phyloP scores from a whole-genome alignment of 2,329 filamentous ascomycete species.

The Septoria linicola region DNA sequence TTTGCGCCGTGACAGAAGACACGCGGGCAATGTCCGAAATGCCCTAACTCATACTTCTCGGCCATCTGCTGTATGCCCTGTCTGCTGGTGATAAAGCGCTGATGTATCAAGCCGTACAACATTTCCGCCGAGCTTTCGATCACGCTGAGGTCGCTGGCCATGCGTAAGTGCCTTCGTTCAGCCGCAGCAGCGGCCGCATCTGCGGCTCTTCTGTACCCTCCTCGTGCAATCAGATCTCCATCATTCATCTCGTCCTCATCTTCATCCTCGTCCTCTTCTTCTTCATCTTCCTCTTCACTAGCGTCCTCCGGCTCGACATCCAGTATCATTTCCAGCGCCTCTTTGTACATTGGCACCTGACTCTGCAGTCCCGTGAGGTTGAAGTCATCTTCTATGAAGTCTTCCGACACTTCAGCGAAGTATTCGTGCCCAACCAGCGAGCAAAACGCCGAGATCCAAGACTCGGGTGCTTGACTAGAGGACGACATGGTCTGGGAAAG shows the following conservation, averaged over 20 bases:
- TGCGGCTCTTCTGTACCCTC: constrained; percentile 33
- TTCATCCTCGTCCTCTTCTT: constrained; percentile 52
- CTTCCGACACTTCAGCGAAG: constrained; percentile 97
- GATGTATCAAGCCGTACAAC: constrained; percentile 96
- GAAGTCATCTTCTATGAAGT: constrained; percentile 99
- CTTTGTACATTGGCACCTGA: constrained; percentile 98
- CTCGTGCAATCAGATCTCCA: constrained; percentile 49
- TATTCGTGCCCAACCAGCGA: constrained; percentile 95
- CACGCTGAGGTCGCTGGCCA: constrained; percentile 88
- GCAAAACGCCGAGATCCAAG: constrained; percentile 98
- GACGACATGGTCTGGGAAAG: constrained; percentile 51
- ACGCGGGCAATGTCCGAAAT: constrained; percentile 94
- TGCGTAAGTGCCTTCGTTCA: constrained; percentile 77
- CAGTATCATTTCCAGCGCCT: constrained; percentile 97
- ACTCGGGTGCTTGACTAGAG: constrained; percentile 66
- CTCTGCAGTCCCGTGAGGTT: constrained; percentile 93
- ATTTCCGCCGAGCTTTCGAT: constrained; percentile 98
- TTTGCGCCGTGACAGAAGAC: constrained; percentile 88
- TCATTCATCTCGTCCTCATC: constrained; percentile 55
- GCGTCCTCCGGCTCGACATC: constrained; percentile 96
- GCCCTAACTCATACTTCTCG: constrained; percentile 95
- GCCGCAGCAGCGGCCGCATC: constrained; percentile 43
- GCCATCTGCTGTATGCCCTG: constrained; percentile 98
- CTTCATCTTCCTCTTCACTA: constrained; percentile 73
- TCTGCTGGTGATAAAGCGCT: constrained; percentile 94